phyloP scores from a whole-genome alignment of 495 filamentous ascomycete genomes.

The Lichenothelia convexa region DNA sequence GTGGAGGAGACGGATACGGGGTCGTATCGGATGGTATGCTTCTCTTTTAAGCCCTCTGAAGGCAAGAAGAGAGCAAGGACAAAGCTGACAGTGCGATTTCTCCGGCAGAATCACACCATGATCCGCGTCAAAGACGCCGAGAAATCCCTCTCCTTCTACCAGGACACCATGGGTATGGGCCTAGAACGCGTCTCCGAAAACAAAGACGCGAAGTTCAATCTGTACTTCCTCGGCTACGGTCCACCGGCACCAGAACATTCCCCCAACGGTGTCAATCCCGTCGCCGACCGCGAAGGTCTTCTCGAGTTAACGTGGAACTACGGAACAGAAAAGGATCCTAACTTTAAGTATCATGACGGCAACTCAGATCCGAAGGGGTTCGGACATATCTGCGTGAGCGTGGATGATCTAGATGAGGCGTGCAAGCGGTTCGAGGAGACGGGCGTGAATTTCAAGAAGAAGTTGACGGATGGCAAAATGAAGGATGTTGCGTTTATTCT shows the following conservation, averaged over 20 bases:
- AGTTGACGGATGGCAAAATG: constrained; percentile 79
- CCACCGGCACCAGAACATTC: constrained; percentile 30
- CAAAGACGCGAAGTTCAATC: constrained; percentile 54
- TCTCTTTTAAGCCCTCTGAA: too few species aligned
- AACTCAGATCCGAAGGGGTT: constrained; percentile 87
- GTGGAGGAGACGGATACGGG: constrained; percentile 33
- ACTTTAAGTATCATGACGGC: constrained; percentile 79
- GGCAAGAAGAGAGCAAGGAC: too few species aligned
- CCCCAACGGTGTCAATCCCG: constrained; percentile 31
- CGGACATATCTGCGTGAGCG: constrained; percentile 77
- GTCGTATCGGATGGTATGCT: constrained; percentile 33
- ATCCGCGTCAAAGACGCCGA: constrained; percentile 83
- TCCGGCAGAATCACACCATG: constrained; percentile 66
- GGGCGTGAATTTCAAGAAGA: constrained; percentile 83
- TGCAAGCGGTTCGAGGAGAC: constrained; percentile 69
- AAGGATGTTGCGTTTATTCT: constrained; percentile 87
- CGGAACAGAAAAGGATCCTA: constrained; percentile 76
- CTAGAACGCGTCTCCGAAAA: constrained; percentile 56
- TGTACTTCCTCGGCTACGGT: constrained; percentile 84
- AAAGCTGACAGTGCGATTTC: constrained; percentile 1
- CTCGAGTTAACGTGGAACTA: constrained; percentile 94
- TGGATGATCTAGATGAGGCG: constrained; percentile 73
- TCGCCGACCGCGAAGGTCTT: constrained; percentile 59
- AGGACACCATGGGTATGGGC: constrained; percentile 76
- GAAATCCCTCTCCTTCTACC: constrained; percentile 72